Evolutionary conservation across 495 filamentous ascomycete species (phyloP).

Genomic region (Penicillium goetzii): DNA sequence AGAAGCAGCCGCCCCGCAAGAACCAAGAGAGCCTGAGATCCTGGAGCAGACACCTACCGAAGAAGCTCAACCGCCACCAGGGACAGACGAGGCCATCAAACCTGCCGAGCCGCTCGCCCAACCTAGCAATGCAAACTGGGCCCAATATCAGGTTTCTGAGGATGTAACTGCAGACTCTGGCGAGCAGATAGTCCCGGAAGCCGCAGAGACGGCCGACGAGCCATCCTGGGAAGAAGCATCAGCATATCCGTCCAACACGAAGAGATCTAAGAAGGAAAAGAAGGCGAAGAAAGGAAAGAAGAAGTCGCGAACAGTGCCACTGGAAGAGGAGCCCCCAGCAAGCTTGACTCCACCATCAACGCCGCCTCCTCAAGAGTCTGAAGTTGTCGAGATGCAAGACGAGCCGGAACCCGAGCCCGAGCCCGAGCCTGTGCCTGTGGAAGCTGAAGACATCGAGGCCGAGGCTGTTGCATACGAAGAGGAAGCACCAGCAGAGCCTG

Average conservation of each 20-base stretch:
- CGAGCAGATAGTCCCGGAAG: conserved; percentile 9
- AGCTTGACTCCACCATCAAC: conserved; percentile 49
- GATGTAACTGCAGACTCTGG: conserved; percentile 4
- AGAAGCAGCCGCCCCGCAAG: conserved; percentile 10
- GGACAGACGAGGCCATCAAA: not conserved
- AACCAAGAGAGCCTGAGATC: not conserved
- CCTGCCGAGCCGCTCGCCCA: not conserved
- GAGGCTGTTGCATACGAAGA: not conserved
- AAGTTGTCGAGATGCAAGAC: conserved; percentile 11
- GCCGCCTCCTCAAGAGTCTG: conserved; percentile 33
- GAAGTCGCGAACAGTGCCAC: conserved; percentile 1
- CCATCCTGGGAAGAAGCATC: conserved; percentile 13
- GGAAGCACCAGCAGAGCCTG: not conserved
- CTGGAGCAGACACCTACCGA: not conserved
- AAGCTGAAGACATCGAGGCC: not conserved
- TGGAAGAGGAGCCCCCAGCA: conserved; percentile 27
- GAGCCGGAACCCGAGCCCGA: not conserved
- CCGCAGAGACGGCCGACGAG: conserved; percentile 14
- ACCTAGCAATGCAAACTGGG: not conserved
- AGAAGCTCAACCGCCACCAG: not conserved
- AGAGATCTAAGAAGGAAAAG: conserved; percentile 34
- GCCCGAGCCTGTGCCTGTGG: not conserved
- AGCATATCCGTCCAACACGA: not conserved
- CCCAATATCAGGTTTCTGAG: not conserved
- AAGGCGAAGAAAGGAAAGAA: conserved; percentile 27